Base-by-base conservation (phyloP, 1,139 yeast species). In the Protomyces inundatus region DNA sequence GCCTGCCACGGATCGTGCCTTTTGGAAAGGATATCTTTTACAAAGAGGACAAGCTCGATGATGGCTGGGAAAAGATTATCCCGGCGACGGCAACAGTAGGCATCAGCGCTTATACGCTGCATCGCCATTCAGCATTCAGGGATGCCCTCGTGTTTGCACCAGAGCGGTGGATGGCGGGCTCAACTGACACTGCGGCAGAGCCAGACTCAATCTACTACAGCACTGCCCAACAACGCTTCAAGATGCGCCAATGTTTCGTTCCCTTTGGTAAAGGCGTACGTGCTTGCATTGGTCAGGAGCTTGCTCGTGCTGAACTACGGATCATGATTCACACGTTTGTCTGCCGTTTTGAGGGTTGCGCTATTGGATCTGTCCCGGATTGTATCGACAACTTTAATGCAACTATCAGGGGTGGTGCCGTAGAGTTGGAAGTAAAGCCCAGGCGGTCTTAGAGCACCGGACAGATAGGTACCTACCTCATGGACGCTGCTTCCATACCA, bases 271-370 rank as follows among this genome's bases (percentile, higher is more conserved):
- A 51, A 10, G 62, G 62, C 16, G 55, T 46, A 14, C 42, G 62
- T 14, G 62, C 62, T n/a, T 58, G 62, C 23, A 52, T 58, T 32
- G 62, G 62, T 9, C 62, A 58, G 45, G 62, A 58, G 34, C 23
- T 58, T 12, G 62, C 62, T 10, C 45, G 56, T 4, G 34, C 48
- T 12, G 56, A 52, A 46, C 42, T 58, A 5, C 53, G 62, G 33
- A n/a, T 39, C 30, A 51, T 58, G 53, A 12, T 58, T 7, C 10
- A 33, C 6, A 35, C 46, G 16, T 14, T 58, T 40, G 62, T 52
- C 32, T 12, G 32, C 16, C 56, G 23, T 7, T 58, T 50, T 12
- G 62, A 58, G 14, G 62, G 62, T 6, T 23, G 2, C 7, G 6
- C 62, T 3, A 30, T 36, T 16, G 56, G 62, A 2, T 6, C 37